Conservation (phyloP, 805 yeast species). For the Zygotorulaspora sp. region DNA sequence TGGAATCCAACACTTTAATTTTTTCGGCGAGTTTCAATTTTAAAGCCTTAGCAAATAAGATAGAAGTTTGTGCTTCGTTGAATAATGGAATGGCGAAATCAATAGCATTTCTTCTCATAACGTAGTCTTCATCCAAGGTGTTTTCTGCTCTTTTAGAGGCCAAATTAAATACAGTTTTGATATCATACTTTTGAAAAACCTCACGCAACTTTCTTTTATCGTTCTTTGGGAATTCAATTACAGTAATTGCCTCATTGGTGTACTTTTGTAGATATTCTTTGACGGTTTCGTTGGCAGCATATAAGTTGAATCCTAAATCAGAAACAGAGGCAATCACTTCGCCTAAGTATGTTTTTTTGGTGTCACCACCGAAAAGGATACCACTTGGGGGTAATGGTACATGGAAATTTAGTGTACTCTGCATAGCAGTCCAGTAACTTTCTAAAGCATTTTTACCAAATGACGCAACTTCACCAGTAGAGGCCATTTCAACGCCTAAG, state of each 20-base stretch:
- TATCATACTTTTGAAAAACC: constrained; percentile 80
- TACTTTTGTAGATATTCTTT: constrained; percentile 58
- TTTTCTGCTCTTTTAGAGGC: constrained; percentile 86
- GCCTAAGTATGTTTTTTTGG: constrained; percentile 64
- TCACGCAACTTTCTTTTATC: constrained; percentile 93
- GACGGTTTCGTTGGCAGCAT: constrained; percentile 69
- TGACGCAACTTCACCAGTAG: constrained; percentile 98
- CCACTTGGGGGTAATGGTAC: constrained; percentile 90
- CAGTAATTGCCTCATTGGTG: constrained; percentile 36
- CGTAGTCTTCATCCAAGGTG: constrained; percentile 82
- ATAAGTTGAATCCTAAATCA: constrained; percentile 70
- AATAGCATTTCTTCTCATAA: constrained; percentile 98
- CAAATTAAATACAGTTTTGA: constrained; percentile 85
- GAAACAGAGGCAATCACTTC: constrained; percentile 65
- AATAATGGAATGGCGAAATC: constrained; percentile 95
- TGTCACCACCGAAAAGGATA: constrained; percentile 90
- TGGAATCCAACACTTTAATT: constrained; percentile 44
- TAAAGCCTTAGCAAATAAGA: constrained; percentile 80
- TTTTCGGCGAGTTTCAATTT: constrained; percentile 58
- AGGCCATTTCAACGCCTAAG: constrained; percentile 98
- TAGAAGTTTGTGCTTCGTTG: constrained; percentile 92
- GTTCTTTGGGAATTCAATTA: constrained; percentile 84
- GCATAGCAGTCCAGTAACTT: constrained; percentile 97
- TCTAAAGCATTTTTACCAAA: constrained; percentile 82
- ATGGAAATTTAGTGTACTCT: constrained; percentile 94